Base-by-base conservation (phyloP, 2,329 filamentous ascomycete genomes). In the Fusarium sp. region DNA sequence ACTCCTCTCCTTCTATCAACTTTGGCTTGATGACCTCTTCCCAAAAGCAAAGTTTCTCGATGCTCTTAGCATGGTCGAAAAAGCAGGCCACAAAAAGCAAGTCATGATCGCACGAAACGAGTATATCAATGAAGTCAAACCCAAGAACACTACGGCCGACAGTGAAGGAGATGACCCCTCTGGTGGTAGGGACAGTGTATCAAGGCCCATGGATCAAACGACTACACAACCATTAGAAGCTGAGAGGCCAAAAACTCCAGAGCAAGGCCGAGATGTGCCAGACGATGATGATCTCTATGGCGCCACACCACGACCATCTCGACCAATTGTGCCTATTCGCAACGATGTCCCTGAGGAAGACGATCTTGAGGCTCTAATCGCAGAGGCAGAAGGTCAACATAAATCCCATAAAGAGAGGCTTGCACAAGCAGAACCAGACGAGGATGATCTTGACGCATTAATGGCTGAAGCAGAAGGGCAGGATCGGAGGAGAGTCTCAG, bases 1-100 rank as follows among this genome's bases (percentile, higher is more conserved):
- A 18, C 86, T 99, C 25, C 85, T 99, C 49, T 93, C 92, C 25
- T 93, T 97, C 78, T 99, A 98, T 78, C 96, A 98, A 78, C 81
- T 97, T 59, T 99, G 96, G 96, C 91, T 99, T 3, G 95, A 99
- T 80, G 94, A 98, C 76, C 85, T 99, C 15, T 99, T 94, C 76
- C 96, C 96, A 15, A 94, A 97, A 76, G 96, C 95, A 8, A 95
- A 94, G 76, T 99, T 99, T 76, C 87, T 92, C 49, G 96, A 99
- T 76, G 96, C 92, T 5, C 84, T 98, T 9, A 83, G 86, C 41
- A 97, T 98, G 84, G 93, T 98, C 4, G 96, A 99, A 79, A 98
- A 97, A 81, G 85, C 94, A 1, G 96, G 96, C 2, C 96, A 98
- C 80, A 93, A 91, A 74, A 94, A 92, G 77, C 85, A 86, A 16